Conservation (phyloP, 768 basidiomycete genomes). For the Boletus rufocinnamomeus region DNA sequence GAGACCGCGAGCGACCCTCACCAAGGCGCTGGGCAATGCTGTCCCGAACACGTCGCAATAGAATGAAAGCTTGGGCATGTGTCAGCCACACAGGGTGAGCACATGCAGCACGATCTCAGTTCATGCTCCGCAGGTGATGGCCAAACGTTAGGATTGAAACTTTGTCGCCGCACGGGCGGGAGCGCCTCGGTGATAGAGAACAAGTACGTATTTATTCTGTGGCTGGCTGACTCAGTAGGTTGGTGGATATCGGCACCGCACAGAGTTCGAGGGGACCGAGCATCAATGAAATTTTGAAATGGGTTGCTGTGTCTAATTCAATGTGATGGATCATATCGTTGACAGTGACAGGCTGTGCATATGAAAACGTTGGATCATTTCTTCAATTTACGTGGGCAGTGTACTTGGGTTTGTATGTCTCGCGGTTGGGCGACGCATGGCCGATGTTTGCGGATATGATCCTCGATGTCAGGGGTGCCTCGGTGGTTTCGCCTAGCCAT, state of each 20-base stretch:
- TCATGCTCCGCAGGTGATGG: background rate
- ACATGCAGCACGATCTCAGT: background rate
- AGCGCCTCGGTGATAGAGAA: slow-evolving; percentile 2
- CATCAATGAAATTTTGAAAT: slow-evolving; percentile 1
- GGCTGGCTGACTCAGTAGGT: background rate
- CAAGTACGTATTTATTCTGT: slow-evolving; percentile 7
- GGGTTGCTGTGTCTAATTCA: background rate
- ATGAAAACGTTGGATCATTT: background rate
- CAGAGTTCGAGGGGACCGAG: background rate
- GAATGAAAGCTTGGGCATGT: background rate
- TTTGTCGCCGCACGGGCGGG: slow-evolving; percentile 3
- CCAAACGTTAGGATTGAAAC: background rate
- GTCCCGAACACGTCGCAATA: background rate
- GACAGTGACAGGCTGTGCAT: slow-evolving; percentile 8
- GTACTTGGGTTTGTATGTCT: background rate
- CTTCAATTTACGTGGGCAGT: background rate
- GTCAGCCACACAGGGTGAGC: slow-evolving; percentile 14
- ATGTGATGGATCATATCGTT: background rate
- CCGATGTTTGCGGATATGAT: background rate
- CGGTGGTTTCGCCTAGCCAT: too few species aligned
- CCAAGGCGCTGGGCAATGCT: background rate
- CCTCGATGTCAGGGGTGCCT: background rate
- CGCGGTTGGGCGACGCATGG: background rate
- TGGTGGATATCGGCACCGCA: background rate
- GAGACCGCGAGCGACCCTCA: too few species aligned